These are phyloP conservation scores for Moesziomyces sp. DNA, from an alignment of 1,284 basidiomycete species.

Conservation along the genomic window DNA sequence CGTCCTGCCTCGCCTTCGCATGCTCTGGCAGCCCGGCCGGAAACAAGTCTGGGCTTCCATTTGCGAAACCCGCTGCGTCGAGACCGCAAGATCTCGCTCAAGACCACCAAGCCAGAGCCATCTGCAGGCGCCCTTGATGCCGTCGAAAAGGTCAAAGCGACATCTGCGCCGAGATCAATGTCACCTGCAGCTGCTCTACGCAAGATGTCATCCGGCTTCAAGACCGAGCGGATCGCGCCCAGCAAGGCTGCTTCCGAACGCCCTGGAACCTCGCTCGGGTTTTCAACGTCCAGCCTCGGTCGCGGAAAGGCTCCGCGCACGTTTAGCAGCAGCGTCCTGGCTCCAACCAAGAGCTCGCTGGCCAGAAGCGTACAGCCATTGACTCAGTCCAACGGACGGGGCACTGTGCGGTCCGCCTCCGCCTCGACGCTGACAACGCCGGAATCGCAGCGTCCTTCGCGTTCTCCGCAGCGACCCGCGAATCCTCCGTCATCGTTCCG, in stretches of 20 bases:
- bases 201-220: conserved; percentile 23
- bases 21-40: conserved; percentile 18
- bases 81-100: conserved; percentile 21
- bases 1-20: neutral
- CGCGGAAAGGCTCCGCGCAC: conserved; percentile 3
- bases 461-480: conserved; percentile 24
- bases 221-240: conserved; percentile 7
- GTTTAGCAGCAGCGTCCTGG: conserved; percentile 30
- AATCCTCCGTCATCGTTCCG: conserved; percentile 38
- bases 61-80: conserved; percentile 31
- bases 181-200: conserved; percentile 20
- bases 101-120: conserved; percentile 1
- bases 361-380: conserved; percentile 27
- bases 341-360: conserved; percentile 35
- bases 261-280: conserved; percentile 31
- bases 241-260: neutral
- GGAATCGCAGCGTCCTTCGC: conserved; percentile 3
- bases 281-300: neutral
- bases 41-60: conserved; percentile 34
- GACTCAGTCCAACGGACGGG: conserved; percentile 6
- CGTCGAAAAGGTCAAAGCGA: neutral
- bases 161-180: conserved; percentile 1
- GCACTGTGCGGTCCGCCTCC: conserved; percentile 8
- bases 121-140: neutral
- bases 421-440: conserved; percentile 12